Evolutionary conservation across 192 early-diverging fungal genomes (phyloP).

Genomic region (Coemansia sp.): DNA sequence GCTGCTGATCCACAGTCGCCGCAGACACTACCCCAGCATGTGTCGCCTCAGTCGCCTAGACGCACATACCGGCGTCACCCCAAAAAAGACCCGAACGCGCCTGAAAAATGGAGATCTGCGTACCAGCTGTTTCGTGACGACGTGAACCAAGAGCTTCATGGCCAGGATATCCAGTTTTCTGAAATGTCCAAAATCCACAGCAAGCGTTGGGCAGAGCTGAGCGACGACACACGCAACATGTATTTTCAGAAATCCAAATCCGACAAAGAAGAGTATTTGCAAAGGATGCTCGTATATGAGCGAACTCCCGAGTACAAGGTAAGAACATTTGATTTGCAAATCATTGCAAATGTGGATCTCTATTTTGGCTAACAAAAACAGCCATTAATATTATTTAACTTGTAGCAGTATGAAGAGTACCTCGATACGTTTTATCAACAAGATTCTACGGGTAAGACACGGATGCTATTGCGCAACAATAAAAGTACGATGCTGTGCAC

Average conservation of each 20-base stretch:
- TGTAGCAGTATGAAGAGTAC: slow-evolving; percentile 50
- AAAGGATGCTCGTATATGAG: slow-evolving; percentile 40
- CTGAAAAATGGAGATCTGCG: slow-evolving; percentile 54
- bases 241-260: slow-evolving; percentile 35
- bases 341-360: neutral
- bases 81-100: slow-evolving; percentile 51
- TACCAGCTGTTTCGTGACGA: slow-evolving; percentile 57
- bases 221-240: slow-evolving; percentile 17
- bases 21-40: slow-evolving; percentile 6
- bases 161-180: slow-evolving; percentile 42
- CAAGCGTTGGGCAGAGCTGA: slow-evolving; percentile 46
- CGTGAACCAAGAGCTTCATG: slow-evolving; percentile 47
- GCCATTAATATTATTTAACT: neutral
- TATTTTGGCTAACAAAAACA: neutral
- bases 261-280: slow-evolving; percentile 46
- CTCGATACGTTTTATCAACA: slow-evolving; percentile 50
- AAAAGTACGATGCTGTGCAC: no score
- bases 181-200: slow-evolving; percentile 57
- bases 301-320: slow-evolving; percentile 41
- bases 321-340: neutral
- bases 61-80: slow-evolving; percentile 51
- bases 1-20: slow-evolving; percentile 18
- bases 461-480: no score
- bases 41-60: slow-evolving; percentile 29
- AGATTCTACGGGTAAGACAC: slow-evolving; percentile 41